phyloP scores from a whole-genome alignment of 2,329 filamentous ascomycete genomes.

The Diaporthe humulicola region DNA sequence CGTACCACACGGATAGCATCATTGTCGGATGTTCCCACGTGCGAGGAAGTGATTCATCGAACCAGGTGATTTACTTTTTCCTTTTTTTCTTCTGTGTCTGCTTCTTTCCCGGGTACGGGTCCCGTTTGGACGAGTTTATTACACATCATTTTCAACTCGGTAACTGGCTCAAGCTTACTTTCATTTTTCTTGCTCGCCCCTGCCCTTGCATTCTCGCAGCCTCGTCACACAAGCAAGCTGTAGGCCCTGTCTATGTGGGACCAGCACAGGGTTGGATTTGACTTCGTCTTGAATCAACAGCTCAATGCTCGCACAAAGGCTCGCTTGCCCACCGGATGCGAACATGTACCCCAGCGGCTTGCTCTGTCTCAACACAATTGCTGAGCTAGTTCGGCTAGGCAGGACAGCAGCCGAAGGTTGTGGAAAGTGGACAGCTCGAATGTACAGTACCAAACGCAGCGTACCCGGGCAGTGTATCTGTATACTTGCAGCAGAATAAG shows the following conservation, averaged over 20 bases:
- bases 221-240: constrained; percentile 11
- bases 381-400: constrained; percentile 11
- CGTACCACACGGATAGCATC: too few relatives aligned
- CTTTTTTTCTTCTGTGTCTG: not conserved
- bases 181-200: constrained; percentile 4
- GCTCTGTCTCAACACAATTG: constrained; percentile 13
- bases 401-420: constrained; percentile 22
- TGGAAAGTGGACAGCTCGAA: not conserved
- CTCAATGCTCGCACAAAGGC: constrained; percentile 22
- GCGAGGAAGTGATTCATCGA: constrained; percentile 28
- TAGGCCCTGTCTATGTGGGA: constrained; percentile 4
- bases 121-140: constrained; percentile 16
- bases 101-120: constrained; percentile 16
- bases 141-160: constrained; percentile 11
- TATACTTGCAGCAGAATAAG: not conserved
- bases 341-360: not conserved
- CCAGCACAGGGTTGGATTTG: constrained; percentile 14
- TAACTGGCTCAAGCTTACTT: constrained; percentile 9
- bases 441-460: not conserved
- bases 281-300: constrained; percentile 15
- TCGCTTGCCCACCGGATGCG: constrained; percentile 7
- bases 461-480: not conserved
- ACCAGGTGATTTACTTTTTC: not conserved
- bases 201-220: constrained; percentile 29
- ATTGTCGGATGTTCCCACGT: constrained; percentile 17